A percentile compares a stretch with the other conserved stretches of the same genome.
Conservation (phyloP, 306 rosid species). For the Malus fusca region DNA sequence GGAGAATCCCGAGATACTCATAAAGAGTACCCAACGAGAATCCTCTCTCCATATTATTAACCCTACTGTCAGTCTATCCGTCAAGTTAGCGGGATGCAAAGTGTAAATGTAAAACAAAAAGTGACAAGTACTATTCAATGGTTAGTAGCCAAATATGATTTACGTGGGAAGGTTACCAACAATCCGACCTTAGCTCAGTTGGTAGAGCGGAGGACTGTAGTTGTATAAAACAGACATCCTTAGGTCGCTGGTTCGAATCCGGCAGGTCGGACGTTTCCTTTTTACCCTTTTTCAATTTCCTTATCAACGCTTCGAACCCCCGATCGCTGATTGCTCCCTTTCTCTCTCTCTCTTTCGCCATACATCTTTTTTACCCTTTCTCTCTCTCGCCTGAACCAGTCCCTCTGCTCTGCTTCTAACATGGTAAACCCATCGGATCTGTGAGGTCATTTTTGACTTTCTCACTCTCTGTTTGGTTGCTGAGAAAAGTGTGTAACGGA, state of each 20-base stretch:
- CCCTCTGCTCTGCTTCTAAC: not conserved
- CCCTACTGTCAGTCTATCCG: no score
- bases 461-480: slow-evolving; percentile 2
- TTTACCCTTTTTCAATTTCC: not conserved
- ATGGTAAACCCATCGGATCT: slow-evolving; percentile 15
- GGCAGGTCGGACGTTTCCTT: slow-evolving; percentile 29
- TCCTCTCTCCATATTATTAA: no score
- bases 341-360: no score
- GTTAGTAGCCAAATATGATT: rapidly evolving
- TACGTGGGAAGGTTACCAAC: rapidly evolving
- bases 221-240: slow-evolving; percentile 15
- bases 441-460: not conserved
- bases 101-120: no score
- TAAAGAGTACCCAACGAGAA: rapidly evolving
- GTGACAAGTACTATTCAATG: no score
- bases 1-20: rapidly evolving
- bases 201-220: slow-evolving; percentile 71
- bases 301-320: not conserved
- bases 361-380: no score
- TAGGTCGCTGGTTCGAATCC: slow-evolving; percentile 60
- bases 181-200: slow-evolving; percentile 53
- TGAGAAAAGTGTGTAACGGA: not conserved
- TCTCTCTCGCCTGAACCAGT: not conserved
- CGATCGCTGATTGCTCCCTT: no score
- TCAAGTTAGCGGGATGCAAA: no score